Percentiles rank a stretch among this genome's conserved stretches.
Conservation (phyloP, 2,329 filamentous ascomycete species). For the Phialophora verrucosa region DNA sequence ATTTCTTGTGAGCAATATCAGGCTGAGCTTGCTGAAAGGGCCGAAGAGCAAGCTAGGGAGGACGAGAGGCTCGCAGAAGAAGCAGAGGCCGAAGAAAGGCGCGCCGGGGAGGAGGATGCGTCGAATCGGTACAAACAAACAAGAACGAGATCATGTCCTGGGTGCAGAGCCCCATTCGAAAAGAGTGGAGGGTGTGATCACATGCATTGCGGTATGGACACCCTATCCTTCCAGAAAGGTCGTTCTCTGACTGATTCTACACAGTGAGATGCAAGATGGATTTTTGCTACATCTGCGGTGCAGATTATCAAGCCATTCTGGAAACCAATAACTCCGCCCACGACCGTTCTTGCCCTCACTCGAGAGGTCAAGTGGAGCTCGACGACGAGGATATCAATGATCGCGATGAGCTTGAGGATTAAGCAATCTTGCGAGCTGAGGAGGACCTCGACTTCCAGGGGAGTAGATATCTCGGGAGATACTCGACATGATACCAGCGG, state of each 20-base stretch:
- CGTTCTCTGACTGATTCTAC: background rate
- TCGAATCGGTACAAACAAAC: background rate
- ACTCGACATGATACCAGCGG: background rate
- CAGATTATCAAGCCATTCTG: background rate
- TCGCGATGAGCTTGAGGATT: background rate
- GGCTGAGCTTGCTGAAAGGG: background rate
- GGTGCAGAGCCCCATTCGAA: background rate
- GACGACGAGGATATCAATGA: background rate
- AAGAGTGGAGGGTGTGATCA: slow-evolving; percentile 1
- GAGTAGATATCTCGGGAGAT: background rate
- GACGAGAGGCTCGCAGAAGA: background rate
- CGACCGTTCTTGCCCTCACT: background rate
- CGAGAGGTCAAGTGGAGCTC: background rate
- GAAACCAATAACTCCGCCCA: background rate
- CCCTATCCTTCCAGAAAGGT: background rate
- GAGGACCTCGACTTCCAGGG: background rate
- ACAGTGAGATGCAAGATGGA: background rate
- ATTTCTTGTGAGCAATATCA: background rate
- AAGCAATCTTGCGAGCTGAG: background rate
- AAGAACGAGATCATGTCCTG: background rate
- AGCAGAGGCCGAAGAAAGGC: background rate
- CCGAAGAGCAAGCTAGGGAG: background rate
- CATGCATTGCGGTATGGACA: background rate
- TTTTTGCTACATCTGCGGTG: slow-evolving; percentile 1
- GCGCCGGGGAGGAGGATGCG: background rate